A percentile compares a stretch with the other conserved stretches of the same genome.
phyloP scores from a whole-genome alignment of 2,329 filamentous ascomycete species.

The Epicoccum nigrum region DNA sequence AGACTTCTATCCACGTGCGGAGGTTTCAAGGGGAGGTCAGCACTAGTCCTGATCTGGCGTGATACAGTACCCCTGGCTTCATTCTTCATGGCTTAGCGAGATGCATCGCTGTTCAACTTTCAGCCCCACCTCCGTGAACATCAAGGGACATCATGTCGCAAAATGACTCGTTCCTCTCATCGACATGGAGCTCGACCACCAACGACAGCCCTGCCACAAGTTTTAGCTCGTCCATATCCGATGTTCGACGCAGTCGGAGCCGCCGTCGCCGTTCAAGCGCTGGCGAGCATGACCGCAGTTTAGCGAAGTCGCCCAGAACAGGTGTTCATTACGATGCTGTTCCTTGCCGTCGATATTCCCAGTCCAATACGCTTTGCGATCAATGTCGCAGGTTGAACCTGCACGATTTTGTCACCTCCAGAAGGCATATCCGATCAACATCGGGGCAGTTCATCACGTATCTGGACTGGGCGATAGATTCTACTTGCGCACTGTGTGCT shows the following conservation, averaged over 20 bases:
- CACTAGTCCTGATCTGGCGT: no score
- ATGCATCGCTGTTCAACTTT: background rate
- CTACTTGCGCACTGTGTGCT: background rate
- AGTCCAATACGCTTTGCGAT: background rate
- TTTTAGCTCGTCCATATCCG: background rate
- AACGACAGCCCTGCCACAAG: background rate
- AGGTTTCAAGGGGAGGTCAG: no score
- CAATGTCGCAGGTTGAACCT: background rate
- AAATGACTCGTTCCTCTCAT: background rate
- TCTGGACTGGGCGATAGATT: background rate
- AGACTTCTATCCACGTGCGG: no score
- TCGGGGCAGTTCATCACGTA: background rate
- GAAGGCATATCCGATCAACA: background rate
- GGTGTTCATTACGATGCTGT: background rate
- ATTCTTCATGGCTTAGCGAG: background rate
- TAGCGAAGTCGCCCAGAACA: background rate
- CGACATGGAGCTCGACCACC: background rate
- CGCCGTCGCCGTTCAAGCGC: background rate
- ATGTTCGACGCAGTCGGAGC: background rate
- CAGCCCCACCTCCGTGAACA: background rate
- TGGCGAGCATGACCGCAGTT: background rate
- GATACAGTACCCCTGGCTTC: no score
- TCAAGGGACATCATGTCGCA: background rate
- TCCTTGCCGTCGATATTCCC: background rate
- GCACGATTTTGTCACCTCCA: background rate